Percentiles rank a stretch among this genome's conserved stretches.
phyloP scores from a whole-genome alignment of 805 yeast genomes.

The Kockiozyma suomiensis region DNA sequence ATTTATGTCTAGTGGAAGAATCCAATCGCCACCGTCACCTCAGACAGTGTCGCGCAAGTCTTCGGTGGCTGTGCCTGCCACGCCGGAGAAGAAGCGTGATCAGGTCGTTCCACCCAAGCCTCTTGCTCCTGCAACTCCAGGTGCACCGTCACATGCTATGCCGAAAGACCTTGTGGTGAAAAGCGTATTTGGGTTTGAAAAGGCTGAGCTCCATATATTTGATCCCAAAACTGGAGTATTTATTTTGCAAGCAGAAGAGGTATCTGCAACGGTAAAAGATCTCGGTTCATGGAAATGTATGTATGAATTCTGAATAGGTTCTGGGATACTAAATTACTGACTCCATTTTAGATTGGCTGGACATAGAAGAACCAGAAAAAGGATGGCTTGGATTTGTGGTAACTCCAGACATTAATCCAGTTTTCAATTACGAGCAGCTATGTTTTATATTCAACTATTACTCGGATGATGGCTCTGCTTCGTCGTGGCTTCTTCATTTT shows the following conservation, averaged over 20 bases:
- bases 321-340: too few relatives aligned
- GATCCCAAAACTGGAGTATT: slow-evolving; percentile 57
- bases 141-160: slow-evolving; percentile 7
- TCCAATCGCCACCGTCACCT: slow-evolving; percentile 29
- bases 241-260: slow-evolving; percentile 46
- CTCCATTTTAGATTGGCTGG: slow-evolving; percentile 46
- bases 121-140: slow-evolving; percentile 28
- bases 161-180: slow-evolving; percentile 8
- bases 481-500: slow-evolving; percentile 69
- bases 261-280: slow-evolving; percentile 48
- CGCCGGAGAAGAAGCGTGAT: slow-evolving; percentile 17
- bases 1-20: slow-evolving; percentile 1
- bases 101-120: background rate
- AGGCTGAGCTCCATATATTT: slow-evolving; percentile 57
- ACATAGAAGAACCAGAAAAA: slow-evolving; percentile 43
- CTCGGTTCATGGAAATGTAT: slow-evolving; percentile 53
- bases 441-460: slow-evolving; percentile 70
- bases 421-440: slow-evolving; percentile 58
- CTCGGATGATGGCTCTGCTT: slow-evolving; percentile 45
- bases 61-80: slow-evolving; percentile 15
- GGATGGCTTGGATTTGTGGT: slow-evolving; percentile 49
- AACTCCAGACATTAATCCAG: slow-evolving; percentile 59
- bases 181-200: slow-evolving; percentile 25
- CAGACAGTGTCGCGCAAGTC: slow-evolving; percentile 13
- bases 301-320: background rate